Percentiles rank a stretch among this genome's conserved stretches.
phyloP scores from a whole-genome alignment of 1,139 yeast species.

The Yamadazyma blattariae region DNA sequence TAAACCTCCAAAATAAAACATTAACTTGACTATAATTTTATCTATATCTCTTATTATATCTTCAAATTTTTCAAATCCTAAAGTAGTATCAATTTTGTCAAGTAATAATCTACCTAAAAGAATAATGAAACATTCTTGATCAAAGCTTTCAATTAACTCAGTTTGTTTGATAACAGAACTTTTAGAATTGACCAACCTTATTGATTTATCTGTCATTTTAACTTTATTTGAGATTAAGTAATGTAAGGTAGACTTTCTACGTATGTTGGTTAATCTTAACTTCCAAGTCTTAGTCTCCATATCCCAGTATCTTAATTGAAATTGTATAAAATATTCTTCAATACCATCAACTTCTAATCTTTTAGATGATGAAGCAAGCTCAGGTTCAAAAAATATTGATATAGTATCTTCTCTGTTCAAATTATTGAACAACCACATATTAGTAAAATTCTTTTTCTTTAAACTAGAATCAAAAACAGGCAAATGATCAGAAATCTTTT shows the following conservation, averaged over 20 bases:
- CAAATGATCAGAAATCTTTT: slow-evolving; percentile 34
- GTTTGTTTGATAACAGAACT: slow-evolving; percentile 25
- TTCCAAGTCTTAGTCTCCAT: slow-evolving; percentile 17
- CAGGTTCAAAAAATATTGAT: slow-evolving; percentile 32
- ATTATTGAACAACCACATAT: slow-evolving; percentile 32
- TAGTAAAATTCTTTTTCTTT: slow-evolving; percentile 31
- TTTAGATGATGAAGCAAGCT: slow-evolving; percentile 23
- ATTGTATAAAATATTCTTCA: slow-evolving; percentile 28
- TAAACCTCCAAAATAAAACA: slow-evolving; percentile 33
- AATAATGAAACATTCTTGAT: slow-evolving; percentile 29
- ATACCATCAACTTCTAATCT: slow-evolving; percentile 17
- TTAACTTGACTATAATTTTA: slow-evolving; percentile 22
- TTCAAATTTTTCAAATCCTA: slow-evolving; percentile 35
- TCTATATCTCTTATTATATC: slow-evolving; percentile 26
- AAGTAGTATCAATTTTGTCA: slow-evolving; percentile 30
- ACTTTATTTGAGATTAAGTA: slow-evolving; percentile 15
- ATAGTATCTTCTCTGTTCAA: slow-evolving; percentile 21
- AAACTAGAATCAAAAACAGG: slow-evolving; percentile 30
- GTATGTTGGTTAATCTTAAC: slow-evolving; percentile 27
- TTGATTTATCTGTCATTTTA: slow-evolving; percentile 15
- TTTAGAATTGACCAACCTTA: slow-evolving; percentile 15
- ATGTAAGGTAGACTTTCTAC: slow-evolving; percentile 29
- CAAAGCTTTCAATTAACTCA: slow-evolving; percentile 27
- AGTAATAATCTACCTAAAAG: slow-evolving; percentile 31
- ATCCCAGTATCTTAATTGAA: slow-evolving; percentile 31